A percentile compares a stretch with the other conserved stretches of the same genome.
These are phyloP conservation scores for Camelina hispida DNA, from an alignment of 345 rosid species.

Conservation along the genomic window DNA sequence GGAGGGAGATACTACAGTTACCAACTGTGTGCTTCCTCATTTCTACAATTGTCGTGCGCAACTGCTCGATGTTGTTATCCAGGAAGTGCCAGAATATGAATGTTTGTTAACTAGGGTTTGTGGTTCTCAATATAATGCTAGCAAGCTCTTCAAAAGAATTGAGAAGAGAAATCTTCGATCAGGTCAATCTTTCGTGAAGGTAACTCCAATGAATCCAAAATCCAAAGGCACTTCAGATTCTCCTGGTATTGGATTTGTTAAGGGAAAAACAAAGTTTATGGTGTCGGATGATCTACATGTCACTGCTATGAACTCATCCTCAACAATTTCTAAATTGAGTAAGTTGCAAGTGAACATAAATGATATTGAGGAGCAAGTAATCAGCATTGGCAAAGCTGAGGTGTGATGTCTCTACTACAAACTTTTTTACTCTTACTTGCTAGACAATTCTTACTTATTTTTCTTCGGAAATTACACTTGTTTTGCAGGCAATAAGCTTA, in stretches of 20 bases:
- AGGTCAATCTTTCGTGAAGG: neutral
- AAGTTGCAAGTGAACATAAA: slow-evolving; percentile 21
- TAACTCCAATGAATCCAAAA: neutral
- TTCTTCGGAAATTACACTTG: neutral
- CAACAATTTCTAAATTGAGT: neutral
- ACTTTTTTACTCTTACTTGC: neutral
- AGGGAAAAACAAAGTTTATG: slow-evolving; percentile 22
- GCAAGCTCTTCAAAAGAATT: neutral
- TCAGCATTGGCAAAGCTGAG: slow-evolving; percentile 24
- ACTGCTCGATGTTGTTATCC: slow-evolving; percentile 1
- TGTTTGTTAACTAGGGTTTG: too few species aligned
- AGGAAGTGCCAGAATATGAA: slow-evolving; percentile 2
- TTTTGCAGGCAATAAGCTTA: slow-evolving; percentile 31
- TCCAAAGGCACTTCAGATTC: neutral
- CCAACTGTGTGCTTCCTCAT: slow-evolving; percentile 23
- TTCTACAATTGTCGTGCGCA: neutral
- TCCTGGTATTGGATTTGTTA: slow-evolving; percentile 7
- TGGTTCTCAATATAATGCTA: neutral
- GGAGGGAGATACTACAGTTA: neutral
- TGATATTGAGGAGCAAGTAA: slow-evolving; percentile 34
- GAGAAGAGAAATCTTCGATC: neutral
- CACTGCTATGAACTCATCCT: slow-evolving; percentile 29
- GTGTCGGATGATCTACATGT: slow-evolving; percentile 29
- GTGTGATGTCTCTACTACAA: slow-evolving; percentile 5
- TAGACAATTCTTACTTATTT: neutral